Evolutionary conservation across 2,329 filamentous ascomycete genomes (phyloP), one percentile per base, ranked within the genome.

Genomic region (Epichloe festucae): DNA sequence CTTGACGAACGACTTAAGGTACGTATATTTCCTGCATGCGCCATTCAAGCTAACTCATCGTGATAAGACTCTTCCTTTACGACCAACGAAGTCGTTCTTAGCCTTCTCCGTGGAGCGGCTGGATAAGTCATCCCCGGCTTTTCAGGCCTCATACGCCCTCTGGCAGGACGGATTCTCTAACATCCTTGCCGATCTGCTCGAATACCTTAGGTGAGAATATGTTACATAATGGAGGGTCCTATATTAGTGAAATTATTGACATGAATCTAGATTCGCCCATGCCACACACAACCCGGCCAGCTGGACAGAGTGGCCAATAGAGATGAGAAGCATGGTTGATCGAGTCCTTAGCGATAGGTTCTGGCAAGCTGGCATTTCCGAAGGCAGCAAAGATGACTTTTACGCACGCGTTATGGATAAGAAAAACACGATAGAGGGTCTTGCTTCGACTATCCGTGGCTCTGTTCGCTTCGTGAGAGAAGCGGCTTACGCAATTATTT

Each of bases 341-440:
- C 80, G 87, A 21, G 89, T 97, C 19, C 72, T 98, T 21, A 95
- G 89, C 14, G 93, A 98, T 67, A 79, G 93, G 23, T 98, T 98
- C 66, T 98, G 93, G 93, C 93, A 98, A 72, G 89, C 90, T 6
- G 93, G 93, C 10, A 98, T 98, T 48, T 97, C 93, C 0, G 87
- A 85, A 55, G 93, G 95, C 27, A 97, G 88, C 60, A 89, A 93
- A 65, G 93, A 97, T 56, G 91, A 97, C 53, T 98, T 98, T 65
- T 97, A 96, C 66, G 87, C 89, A 35, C 81, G 88, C 41, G 91
- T 98, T 2, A 82, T 89, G 52, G 86, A 89, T 35, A 95, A 93
- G 52, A 95, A 89, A 67, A 79, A 78, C 41, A 95, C 89, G 0
- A 80, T 95, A 52, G 93, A 98, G 67, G 93, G 93, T 0, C 86